A percentile compares a stretch with the other conserved stretches of the same genome.
These are phyloP conservation scores for Grosmannia clavigera DNA, from an alignment of 2,329 filamentous ascomycete species.

Conservation along the genomic window DNA sequence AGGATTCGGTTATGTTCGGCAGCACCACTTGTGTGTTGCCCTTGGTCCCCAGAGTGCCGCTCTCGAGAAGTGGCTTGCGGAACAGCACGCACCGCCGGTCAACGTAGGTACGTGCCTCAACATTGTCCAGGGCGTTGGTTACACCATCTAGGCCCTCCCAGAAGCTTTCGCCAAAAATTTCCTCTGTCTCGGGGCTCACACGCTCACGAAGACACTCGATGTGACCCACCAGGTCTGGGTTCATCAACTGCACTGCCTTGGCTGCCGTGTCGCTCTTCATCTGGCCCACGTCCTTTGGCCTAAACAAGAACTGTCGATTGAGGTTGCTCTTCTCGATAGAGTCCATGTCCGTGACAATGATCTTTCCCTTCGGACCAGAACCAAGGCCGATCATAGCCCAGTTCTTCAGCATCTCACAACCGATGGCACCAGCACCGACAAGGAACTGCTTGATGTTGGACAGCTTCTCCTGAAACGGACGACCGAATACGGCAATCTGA, in stretches of 20 bases:
- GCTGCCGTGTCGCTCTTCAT: slow-evolving; percentile 96
- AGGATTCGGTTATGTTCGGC: slow-evolving; percentile 85
- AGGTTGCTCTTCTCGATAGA: slow-evolving; percentile 98
- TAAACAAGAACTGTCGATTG: slow-evolving; percentile 94
- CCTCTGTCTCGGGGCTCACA: slow-evolving; percentile 82
- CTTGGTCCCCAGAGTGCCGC: slow-evolving; percentile 96
- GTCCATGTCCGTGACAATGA: slow-evolving; percentile 94
- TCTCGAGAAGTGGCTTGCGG: slow-evolving; percentile 91
- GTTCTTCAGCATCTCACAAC: slow-evolving; percentile 98
- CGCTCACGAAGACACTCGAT: slow-evolving; percentile 80
- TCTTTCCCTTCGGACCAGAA: slow-evolving; percentile 75
- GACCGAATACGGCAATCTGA: slow-evolving; percentile 91
- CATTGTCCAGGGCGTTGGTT: slow-evolving; percentile 94
- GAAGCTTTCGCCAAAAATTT: slow-evolving; percentile 88
- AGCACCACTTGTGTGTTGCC: slow-evolving; percentile 96
- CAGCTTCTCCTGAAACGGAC: slow-evolving; percentile 87
- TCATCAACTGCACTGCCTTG: slow-evolving; percentile 85
- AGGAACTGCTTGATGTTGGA: slow-evolving; percentile 85
- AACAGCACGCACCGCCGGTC: slow-evolving; percentile 96
- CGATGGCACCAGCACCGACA: slow-evolving; percentile 92
- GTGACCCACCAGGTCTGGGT: slow-evolving; percentile 78
- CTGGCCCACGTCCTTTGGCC: slow-evolving; percentile 82
- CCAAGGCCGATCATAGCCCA: slow-evolving; percentile 98
- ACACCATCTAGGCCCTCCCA: slow-evolving; percentile 82
- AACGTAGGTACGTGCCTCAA: slow-evolving; percentile 92